Base-by-base conservation (phyloP, 257 asterid genomes). In the Gentiana macrophylla region DNA sequence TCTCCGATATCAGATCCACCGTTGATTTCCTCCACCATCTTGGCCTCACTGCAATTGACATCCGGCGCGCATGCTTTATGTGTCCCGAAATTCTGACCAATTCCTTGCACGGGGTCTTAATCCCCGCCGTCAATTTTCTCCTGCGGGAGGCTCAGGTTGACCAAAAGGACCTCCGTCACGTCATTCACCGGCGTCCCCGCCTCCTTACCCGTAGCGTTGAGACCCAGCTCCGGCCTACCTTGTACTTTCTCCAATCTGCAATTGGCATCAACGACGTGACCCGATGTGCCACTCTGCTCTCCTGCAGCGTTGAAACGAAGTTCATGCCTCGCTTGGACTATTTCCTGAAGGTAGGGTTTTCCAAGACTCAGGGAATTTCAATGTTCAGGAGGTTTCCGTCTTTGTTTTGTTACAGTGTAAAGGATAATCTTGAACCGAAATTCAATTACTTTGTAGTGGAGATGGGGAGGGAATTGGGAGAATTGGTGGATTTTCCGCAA, bases 161-260 rank as follows among this genome's bases (percentile, higher is more conserved):
- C 1, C 64, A 79, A 35, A 55, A 64, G 56, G 74, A 78, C 3
- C 77, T 91, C 49, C 96, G 86, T 65, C 72, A 72, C 73, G 81
- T 87, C 64, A 79, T 91, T 75, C 84, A 84, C 62, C 81, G 98
- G 41, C 96, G 95, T 1, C 98, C 98, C 1, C 81, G 95, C 36
- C 87, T 87, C 34, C 83, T 87, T 5, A 67, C 72, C 1, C 71
- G 86, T 75, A 62, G 73, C 66, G 94, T 87, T 11, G 79, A 72
- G 2, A 68, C 68, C 48, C 79, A 68, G 46, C 88, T 91, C 62
- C 92, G 96, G 15, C 95, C 95, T 4, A 80, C 98, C 37, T 77
- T 91, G 36, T 79, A 76, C 79, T 91, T 91, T 57, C 85, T 91
- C 50, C 95, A 87, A 66, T 86, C 80, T 47, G 79, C 81, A 2